Percentiles rank a stretch among this genome's conserved stretches.
Evolutionary conservation across 768 basidiomycete genomes (phyloP).

Genomic region (Tricholoma bakamatsutake): DNA sequence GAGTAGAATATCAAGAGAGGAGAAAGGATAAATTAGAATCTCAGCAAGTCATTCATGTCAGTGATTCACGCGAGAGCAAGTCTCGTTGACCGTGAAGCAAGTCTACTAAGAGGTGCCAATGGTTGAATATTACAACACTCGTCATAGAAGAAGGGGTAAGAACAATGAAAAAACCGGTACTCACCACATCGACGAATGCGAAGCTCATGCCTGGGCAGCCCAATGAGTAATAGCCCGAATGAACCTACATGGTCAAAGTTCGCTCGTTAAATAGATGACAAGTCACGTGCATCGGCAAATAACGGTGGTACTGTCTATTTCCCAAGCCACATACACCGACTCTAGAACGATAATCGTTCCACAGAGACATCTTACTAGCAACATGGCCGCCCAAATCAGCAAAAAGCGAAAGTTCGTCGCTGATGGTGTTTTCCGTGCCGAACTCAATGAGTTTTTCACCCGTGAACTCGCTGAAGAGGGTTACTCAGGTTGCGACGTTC

Average conservation of each 20-base stretch:
- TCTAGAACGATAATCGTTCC: slow-evolving; percentile 2
- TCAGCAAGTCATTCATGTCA: slow-evolving; percentile 88
- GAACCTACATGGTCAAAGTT: no score
- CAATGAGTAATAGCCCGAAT: no score
- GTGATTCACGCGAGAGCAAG: slow-evolving; percentile 44
- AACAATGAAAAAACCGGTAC: slow-evolving; percentile 1
- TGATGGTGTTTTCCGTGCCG: slow-evolving; percentile 98
- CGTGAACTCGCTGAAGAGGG: slow-evolving; percentile 98
- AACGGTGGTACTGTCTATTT: slow-evolving; percentile 22
- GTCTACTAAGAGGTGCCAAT: slow-evolving; percentile 96
- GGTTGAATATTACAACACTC: slow-evolving; percentile 74
- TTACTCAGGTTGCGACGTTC: slow-evolving; percentile 99
- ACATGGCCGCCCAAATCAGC: slow-evolving; percentile 86
- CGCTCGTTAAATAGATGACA: neutral
- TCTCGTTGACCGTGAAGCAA: slow-evolving; percentile 34
- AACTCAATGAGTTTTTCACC: slow-evolving; percentile 98
- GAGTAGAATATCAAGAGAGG: neutral
- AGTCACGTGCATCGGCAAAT: slow-evolving; percentile 17
- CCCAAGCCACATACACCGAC: slow-evolving; percentile 17
- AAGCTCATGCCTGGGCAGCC: no score
- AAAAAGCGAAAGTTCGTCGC: slow-evolving; percentile 99
- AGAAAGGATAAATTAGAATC: slow-evolving; percentile 37
- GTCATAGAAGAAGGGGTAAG: slow-evolving; percentile 43
- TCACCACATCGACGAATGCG: neutral
- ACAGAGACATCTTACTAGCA: slow-evolving; percentile 20